These are phyloP conservation scores for Coffea humblotiana DNA, from an alignment of 305 asterid genomes.

Conservation along the genomic window DNA sequence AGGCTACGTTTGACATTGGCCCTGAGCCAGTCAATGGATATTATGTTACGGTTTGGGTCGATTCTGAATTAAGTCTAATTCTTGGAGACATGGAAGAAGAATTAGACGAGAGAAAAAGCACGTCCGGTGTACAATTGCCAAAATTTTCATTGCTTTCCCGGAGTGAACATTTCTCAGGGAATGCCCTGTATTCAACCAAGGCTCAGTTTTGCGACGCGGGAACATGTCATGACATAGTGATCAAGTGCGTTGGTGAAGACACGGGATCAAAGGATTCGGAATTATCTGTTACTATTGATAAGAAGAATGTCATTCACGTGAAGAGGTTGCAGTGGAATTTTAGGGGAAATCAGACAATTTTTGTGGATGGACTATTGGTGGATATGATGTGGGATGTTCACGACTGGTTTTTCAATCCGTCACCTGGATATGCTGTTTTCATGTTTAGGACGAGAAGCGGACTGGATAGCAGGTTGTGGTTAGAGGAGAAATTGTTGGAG, in stretches of 20 bases:
- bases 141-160: constrained; percentile 48
- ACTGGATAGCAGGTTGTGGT: constrained; percentile 73
- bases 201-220: constrained; percentile 60
- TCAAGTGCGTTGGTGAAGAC: constrained; percentile 39
- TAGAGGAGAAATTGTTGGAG: constrained; percentile 47
- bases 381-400: constrained; percentile 96
- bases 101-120: constrained; percentile 27
- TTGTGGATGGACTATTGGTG: constrained; percentile 67
- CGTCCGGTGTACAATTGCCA: constrained; percentile 16
- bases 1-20: constrained; percentile 48
- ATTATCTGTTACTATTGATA: constrained; percentile 57
- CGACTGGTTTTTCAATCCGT: constrained; percentile 55
- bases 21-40: constrained; percentile 67
- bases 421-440: constrained; percentile 49
- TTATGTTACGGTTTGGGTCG: constrained; percentile 42
- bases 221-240: constrained; percentile 49
- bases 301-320: constrained; percentile 63
- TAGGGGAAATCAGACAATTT: constrained; percentile 75
- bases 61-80: constrained; percentile 46
- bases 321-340: constrained; percentile 86
- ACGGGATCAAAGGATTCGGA: constrained; percentile 23
- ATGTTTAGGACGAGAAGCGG: constrained; percentile 86
- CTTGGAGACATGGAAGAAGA: constrained; percentile 56
- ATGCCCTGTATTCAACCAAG: constrained; percentile 48
- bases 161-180: constrained; percentile 51